Conservation (phyloP, 768 basidiomycete genomes). For the Udeniomyces megalosporus region DNA sequence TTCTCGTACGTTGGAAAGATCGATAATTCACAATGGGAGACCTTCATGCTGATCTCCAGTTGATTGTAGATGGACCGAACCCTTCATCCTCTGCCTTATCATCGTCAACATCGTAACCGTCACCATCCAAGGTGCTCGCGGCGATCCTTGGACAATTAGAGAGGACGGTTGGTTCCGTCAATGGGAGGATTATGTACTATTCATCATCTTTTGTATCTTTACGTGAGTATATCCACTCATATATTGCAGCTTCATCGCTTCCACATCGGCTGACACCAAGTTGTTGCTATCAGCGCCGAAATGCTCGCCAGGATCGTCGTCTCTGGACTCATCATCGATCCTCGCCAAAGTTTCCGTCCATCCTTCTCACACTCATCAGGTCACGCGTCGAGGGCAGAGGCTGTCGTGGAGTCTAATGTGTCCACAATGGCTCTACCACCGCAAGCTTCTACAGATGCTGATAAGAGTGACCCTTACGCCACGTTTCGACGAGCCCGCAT, state of each 20-base stretch:
- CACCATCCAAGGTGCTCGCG: slow-evolving; percentile 54
- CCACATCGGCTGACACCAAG: not conserved
- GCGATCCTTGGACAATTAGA: slow-evolving; percentile 29
- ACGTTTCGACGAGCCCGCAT: not conserved
- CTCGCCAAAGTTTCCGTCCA: too few relatives aligned
- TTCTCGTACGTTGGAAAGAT: slow-evolving; percentile 63
- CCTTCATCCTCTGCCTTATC: slow-evolving; percentile 63
- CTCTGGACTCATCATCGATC: slow-evolving; percentile 75
- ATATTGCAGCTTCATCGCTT: not conserved
- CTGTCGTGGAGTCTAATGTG: not conserved
- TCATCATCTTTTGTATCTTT: slow-evolving; percentile 66
- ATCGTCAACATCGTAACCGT: slow-evolving; percentile 66
- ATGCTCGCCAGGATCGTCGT: slow-evolving; percentile 74
- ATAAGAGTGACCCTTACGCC: not conserved
- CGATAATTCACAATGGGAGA: too few relatives aligned
- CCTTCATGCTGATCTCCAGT: too few relatives aligned
- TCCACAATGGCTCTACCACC: too few relatives aligned
- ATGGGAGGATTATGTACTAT: slow-evolving; percentile 83
- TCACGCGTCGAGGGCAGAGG: not conserved
- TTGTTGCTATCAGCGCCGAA: slow-evolving; percentile 72
- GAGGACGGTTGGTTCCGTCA: slow-evolving; percentile 56
- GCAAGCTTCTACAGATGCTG: too few relatives aligned
- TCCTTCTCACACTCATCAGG: not conserved
- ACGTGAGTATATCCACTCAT: slow-evolving; percentile 40
- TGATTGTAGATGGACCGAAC: slow-evolving; percentile 61